Conservation (phyloP, 1,139 yeast species). For the Candida neerlandica region DNA sequence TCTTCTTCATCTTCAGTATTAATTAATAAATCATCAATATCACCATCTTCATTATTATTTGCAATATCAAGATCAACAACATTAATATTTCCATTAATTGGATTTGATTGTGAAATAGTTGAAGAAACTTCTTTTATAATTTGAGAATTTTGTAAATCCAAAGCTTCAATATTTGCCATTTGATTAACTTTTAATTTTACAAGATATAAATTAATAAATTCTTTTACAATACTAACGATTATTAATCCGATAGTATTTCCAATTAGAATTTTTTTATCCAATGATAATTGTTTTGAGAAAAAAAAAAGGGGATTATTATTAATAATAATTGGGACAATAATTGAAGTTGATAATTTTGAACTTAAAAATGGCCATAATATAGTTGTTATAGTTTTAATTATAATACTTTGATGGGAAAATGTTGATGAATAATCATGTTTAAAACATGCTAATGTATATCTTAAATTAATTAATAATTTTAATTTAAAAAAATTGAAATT, state of each 20-base stretch:
- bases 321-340: background rate
- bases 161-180: slow-evolving; percentile 23
- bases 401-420: slow-evolving; percentile 26
- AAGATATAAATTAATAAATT: slow-evolving; percentile 33
- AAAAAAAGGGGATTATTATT: background rate
- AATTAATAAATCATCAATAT: background rate
- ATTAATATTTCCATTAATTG: background rate
- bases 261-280: slow-evolving; percentile 30
- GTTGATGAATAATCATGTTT: slow-evolving; percentile 37
- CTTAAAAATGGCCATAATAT: slow-evolving; percentile 45
- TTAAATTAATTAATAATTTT: slow-evolving; percentile 18
- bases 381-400: slow-evolving; percentile 36
- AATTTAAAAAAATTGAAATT: slow-evolving; percentile 17
- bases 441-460: slow-evolving; percentile 36
- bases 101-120: background rate
- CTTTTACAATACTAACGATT: slow-evolving; percentile 37
- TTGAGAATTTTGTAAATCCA: slow-evolving; percentile 11
- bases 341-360: slow-evolving; percentile 16
- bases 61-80: background rate
- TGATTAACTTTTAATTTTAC: slow-evolving; percentile 30
- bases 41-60: slow-evolving; percentile 3
- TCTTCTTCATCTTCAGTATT: background rate
- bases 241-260: slow-evolving; percentile 39
- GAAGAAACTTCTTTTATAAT: slow-evolving; percentile 6
- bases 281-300: slow-evolving; percentile 18